Base-by-base conservation (phyloP, 2,329 filamentous ascomycete species). In the Diaporthe ampelina region DNA sequence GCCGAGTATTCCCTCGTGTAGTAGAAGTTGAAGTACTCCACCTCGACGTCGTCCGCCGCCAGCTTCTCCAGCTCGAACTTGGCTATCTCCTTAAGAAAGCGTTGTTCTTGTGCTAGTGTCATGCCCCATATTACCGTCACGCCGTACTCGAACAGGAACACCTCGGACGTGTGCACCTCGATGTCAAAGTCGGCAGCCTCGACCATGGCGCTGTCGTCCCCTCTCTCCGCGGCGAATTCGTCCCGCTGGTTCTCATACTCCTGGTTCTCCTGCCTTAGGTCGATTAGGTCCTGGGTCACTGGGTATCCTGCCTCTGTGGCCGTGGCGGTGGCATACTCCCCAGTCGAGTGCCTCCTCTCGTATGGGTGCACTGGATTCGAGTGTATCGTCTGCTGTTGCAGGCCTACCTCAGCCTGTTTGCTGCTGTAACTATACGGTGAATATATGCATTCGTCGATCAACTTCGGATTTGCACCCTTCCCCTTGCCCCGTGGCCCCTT, bases 41-140 rank as follows among this genome's bases (percentile, higher is more conserved):
- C 94, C 85, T 99, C 96, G 40, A 98, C 92, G 78, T 98, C 95
- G 80, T 97, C 95, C 15, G 93, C 91, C 35, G 92, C 92, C 65
- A 98, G 89, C 83, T 98, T 98, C 81, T 98, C 96, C 54, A 92
- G 90, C 83, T 98, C 97, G 79, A 98, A 99, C 81, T 97, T 98
- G 73, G 94, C 91, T 76, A 99, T 94, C 79, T 99, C 96, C 79
- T 97, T 97, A 21, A 99, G 86, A 81, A 99, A 98, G 52, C 94
- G 91, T 77, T 94, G 93, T 85, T 99, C 97, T 79, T 99, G 94
- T 40, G 91, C 88, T n/a, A 94, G 87, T 0, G 94, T 93, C 97
- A 99, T 98, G 78, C 97, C 97, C 97, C 97, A 99, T 81, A 98
- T 95, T 19, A 99, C 97, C 7, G 98, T 94, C 2, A 98, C 97